These are phyloP conservation scores for Piper longum DNA, from an alignment of 164 flowering plant species.

Conservation along the genomic window DNA sequence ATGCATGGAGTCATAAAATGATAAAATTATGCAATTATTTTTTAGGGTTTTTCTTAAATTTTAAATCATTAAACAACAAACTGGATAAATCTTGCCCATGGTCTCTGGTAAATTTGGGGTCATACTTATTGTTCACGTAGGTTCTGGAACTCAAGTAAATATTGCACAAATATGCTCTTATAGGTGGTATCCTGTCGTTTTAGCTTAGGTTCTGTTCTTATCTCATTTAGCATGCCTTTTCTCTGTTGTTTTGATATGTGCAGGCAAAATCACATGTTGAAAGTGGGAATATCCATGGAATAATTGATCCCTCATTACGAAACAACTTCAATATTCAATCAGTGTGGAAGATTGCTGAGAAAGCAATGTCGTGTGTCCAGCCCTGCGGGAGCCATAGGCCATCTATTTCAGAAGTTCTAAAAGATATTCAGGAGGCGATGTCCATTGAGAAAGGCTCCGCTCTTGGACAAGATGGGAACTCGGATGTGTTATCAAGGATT, in stretches of 20 bases:
- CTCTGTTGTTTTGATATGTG: not conserved
- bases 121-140: too few species aligned
- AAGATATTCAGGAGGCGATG: constrained; percentile 91
- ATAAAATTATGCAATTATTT: too few species aligned
- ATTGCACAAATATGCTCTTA: too few species aligned
- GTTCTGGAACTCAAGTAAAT: too few species aligned
- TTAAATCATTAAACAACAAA: too few species aligned
- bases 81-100: too few species aligned
- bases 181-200: too few species aligned
- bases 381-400: constrained; percentile 86
- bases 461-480: constrained; percentile 39
- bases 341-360: constrained; percentile 86
- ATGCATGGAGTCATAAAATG: too few species aligned
- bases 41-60: too few species aligned
- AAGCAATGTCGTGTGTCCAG: constrained; percentile 84
- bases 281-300: constrained; percentile 83
- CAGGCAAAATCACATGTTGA: constrained; percentile 91
- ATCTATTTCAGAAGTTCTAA: constrained; percentile 83
- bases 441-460: constrained; percentile 49
- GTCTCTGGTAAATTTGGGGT: too few species aligned
- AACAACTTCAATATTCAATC: constrained; percentile 30
- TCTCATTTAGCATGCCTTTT: too few species aligned
- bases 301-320: constrained; percentile 59
- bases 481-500: constrained; percentile 44
- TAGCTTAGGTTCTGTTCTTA: too few species aligned